Percentiles rank a stretch among this genome's conserved stretches.
Conservation (phyloP, 331 rosid genomes). For the Acacia pycnantha region DNA sequence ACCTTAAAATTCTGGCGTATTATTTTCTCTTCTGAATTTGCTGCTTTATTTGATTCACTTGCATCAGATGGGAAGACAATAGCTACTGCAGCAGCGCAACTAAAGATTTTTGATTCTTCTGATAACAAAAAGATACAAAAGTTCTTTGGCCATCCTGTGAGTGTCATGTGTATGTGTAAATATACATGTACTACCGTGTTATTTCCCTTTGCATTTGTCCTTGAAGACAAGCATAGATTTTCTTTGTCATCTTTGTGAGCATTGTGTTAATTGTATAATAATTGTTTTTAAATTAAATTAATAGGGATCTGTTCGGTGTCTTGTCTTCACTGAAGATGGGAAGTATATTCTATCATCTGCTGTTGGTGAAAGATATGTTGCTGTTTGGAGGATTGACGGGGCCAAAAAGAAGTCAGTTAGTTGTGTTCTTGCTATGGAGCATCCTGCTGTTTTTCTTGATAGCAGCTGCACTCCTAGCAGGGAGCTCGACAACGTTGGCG, state of each 20-base stretch:
- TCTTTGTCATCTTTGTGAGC: constrained; percentile 10
- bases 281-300: constrained; percentile 32
- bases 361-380: constrained; percentile 85
- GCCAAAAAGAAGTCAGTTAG: constrained; percentile 73
- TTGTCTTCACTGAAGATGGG: constrained; percentile 85
- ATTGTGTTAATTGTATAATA: constrained; percentile 21
- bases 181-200: not conserved
- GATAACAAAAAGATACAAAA: constrained; percentile 73
- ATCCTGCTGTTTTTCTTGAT: constrained; percentile 85
- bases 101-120: constrained; percentile 70
- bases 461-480: constrained; percentile 51
- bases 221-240: not conserved
- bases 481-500: constrained; percentile 44
- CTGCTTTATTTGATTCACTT: constrained; percentile 27
- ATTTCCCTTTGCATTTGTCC: constrained; percentile 11
- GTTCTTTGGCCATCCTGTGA: constrained; percentile 97
- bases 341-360: constrained; percentile 84
- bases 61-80: constrained; percentile 75
- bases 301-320: constrained; percentile 85
- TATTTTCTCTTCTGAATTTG: constrained; percentile 31
- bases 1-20: constrained; percentile 19
- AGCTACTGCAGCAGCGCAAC: constrained; percentile 86
- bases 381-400: constrained; percentile 71
- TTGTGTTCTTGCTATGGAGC: constrained; percentile 89
- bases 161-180: constrained; percentile 32